Evolutionary conservation across 345 rosid species (phyloP).

Genomic region (Heritiera littoralis): DNA sequence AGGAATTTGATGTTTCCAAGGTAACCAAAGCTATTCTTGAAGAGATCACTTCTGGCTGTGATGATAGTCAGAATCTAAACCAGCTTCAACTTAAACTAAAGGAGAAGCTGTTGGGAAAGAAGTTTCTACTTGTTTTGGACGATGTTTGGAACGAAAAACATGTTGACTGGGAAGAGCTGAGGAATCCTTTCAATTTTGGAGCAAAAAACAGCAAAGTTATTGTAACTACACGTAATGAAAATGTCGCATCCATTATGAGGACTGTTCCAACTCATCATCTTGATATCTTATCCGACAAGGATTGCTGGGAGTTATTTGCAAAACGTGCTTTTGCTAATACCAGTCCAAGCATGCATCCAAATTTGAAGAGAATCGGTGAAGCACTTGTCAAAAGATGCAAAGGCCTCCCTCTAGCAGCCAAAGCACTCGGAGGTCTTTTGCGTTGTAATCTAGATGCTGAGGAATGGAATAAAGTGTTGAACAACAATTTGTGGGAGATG

Average conservation of each 20-base stretch:
- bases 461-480: conserved; percentile 23
- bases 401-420: conserved; percentile 31
- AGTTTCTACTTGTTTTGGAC: conserved; percentile 33
- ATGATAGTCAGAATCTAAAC: conserved; percentile 18
- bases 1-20: conserved; percentile 13
- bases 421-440: conserved; percentile 17
- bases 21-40: conserved; percentile 28
- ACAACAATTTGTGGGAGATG: conserved; percentile 17
- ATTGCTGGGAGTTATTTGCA: conserved; percentile 30
- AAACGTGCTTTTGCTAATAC: neutral
- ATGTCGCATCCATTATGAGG: conserved; percentile 26
- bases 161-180: conserved; percentile 25
- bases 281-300: conserved; percentile 19
- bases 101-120: conserved; percentile 15
- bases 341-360: neutral
- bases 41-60: conserved; percentile 7
- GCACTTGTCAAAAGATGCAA: conserved; percentile 27
- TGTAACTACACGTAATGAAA: conserved; percentile 29
- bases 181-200: conserved; percentile 22
- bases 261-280: conserved; percentile 23
- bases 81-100: conserved; percentile 33
- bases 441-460: neutral
- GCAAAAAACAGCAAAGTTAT: conserved; percentile 27
- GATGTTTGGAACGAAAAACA: conserved; percentile 26
- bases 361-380: conserved; percentile 7